Conservation (phyloP, 768 basidiomycete genomes). For the Exsudoporus frostii region DNA sequence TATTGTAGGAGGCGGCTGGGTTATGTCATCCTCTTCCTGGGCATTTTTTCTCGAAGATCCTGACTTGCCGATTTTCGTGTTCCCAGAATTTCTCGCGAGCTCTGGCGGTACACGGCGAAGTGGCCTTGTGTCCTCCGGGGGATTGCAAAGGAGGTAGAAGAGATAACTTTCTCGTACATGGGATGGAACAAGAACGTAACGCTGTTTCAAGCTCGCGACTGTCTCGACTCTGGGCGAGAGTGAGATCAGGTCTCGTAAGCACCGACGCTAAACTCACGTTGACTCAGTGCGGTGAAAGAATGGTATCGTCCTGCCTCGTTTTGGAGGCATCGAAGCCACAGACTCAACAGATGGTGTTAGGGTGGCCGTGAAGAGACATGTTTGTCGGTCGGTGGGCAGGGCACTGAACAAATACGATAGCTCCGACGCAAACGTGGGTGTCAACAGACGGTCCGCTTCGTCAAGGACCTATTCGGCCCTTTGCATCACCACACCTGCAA, state of each 20-base stretch:
- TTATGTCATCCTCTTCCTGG: conserved; percentile 47
- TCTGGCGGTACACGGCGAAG: conserved; percentile 65
- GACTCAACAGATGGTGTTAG: conserved; percentile 82
- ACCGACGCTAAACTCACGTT: conserved; percentile 46
- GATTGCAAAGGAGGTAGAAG: conserved; percentile 84
- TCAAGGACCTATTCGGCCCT: conserved; percentile 69
- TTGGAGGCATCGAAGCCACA: conserved; percentile 67
- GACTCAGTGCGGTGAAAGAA: conserved; percentile 81
- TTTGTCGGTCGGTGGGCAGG: conserved; percentile 87
- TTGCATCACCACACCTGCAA: background rate
- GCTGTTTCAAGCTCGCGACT: conserved; percentile 81
- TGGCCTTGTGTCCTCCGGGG: conserved; percentile 72
- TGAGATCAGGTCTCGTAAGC: background rate
- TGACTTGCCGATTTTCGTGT: conserved; percentile 34
- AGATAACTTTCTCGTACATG: conserved; percentile 93
- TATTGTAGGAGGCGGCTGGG: conserved; percentile 91
- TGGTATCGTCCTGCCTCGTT: conserved; percentile 79
- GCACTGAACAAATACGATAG: conserved; percentile 71
- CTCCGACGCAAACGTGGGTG: conserved; percentile 85
- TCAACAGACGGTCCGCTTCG: conserved; percentile 92
- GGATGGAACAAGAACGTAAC: conserved; percentile 89
- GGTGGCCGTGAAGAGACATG: conserved; percentile 95
- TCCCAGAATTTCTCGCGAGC: conserved; percentile 15
- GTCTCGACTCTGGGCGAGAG: conserved; percentile 68
- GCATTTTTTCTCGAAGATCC: conserved; percentile 30